Evolutionary conservation across 164 flowering plant genomes (phyloP).

Genomic region (Stephania yunnanensis): DNA sequence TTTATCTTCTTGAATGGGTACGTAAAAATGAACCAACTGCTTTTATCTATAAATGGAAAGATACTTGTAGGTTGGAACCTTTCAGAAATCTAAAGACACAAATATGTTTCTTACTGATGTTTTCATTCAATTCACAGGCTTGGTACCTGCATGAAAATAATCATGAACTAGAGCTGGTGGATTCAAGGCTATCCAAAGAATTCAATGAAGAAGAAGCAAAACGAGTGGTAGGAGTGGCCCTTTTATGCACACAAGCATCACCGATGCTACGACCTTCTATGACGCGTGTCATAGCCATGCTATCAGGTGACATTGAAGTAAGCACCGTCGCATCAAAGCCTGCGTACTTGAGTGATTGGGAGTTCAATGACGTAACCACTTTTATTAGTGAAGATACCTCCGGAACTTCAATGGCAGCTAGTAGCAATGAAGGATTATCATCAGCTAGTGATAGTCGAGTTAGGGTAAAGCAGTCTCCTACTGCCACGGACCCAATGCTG

Average conservation of each 20-base stretch:
- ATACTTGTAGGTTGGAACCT: background rate
- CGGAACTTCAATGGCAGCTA: conserved; percentile 1
- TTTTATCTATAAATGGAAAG: background rate
- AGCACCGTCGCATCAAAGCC: conserved; percentile 30
- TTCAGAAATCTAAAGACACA: background rate
- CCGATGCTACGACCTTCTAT: conserved; percentile 51
- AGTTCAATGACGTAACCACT: conserved; percentile 8
- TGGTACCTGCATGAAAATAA: conserved; percentile 19
- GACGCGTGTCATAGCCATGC: conserved; percentile 65
- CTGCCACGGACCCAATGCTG: conserved; percentile 10
- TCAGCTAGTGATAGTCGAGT: conserved; percentile 8
- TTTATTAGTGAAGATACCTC: conserved; percentile 15
- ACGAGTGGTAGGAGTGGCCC: conserved; percentile 38
- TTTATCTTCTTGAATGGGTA: conserved; percentile 33
- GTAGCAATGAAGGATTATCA: conserved; percentile 8
- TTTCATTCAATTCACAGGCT: conserved; percentile 9
- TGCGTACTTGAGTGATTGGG: conserved; percentile 20
- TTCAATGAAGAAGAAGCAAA: conserved; percentile 37
- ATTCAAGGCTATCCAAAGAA: conserved; percentile 17
- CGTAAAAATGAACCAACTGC: background rate
- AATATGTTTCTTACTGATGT: background rate
- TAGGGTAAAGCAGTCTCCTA: conserved; percentile 7
- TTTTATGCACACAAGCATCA: conserved; percentile 62
- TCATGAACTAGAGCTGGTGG: conserved; percentile 15
- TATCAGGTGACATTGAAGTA: conserved; percentile 56